A percentile compares a stretch with the other conserved stretches of the same genome.
Evolutionary conservation across 176 grass and related monocot genomes (phyloP).

Genomic region (Rhynchospora pubera): DNA sequence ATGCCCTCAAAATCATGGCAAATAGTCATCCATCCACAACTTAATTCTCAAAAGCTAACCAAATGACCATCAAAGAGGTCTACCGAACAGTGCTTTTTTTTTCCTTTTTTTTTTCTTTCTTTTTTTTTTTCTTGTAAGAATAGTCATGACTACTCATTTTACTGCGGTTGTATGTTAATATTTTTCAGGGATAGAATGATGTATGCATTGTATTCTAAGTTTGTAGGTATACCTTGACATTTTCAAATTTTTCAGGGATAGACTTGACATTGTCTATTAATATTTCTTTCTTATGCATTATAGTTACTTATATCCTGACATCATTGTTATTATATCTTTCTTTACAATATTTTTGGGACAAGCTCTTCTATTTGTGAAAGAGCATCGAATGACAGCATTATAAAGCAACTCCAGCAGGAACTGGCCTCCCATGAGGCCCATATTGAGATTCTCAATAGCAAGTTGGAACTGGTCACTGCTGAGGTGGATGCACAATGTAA

Average conservation of each 20-base stretch:
- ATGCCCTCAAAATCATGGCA: neutral
- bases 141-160: neutral
- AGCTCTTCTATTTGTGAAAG: conserved; percentile 52
- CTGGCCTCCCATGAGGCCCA: conserved; percentile 50
- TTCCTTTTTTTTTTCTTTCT: too few species aligned
- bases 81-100: neutral
- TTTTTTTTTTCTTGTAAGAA: too few species aligned
- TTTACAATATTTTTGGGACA: conserved; percentile 30
- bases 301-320: neutral
- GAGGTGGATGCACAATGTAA: conserved; percentile 63
- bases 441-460: conserved; percentile 44
- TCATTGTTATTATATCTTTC: neutral
- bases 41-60: conserved; percentile 6
- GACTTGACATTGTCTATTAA: neutral
- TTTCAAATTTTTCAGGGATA: neutral
- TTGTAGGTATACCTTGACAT: neutral
- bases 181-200: neutral
- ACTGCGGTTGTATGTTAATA: too few species aligned
- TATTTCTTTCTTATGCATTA: neutral
- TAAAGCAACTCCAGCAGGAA: conserved; percentile 52
- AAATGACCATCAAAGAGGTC: neutral
- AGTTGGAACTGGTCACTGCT: conserved; percentile 43
- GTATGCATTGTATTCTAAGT: neutral
- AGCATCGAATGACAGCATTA: conserved; percentile 46
- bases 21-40: neutral